phyloP scores from a whole-genome alignment of 768 basidiomycete genomes.

The Mycena pura region DNA sequence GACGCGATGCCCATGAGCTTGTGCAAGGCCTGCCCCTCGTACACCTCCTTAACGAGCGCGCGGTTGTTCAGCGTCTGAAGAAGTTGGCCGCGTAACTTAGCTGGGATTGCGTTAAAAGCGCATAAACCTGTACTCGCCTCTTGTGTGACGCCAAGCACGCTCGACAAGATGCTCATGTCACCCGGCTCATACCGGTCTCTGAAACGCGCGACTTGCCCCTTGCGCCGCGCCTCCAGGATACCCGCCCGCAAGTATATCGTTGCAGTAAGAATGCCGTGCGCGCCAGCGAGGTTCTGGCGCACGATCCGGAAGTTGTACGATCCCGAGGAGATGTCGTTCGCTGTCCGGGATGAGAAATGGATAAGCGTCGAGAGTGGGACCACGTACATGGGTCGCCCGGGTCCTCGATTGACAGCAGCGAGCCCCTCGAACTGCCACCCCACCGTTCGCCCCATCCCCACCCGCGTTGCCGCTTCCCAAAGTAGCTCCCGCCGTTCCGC shows the following conservation, averaged over 20 bases:
- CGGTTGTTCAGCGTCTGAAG: constrained; percentile 78
- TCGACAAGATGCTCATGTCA: constrained; percentile 80
- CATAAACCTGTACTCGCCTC: constrained; percentile 67
- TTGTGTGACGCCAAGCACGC: constrained; percentile 82
- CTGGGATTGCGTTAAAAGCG: too few relatives aligned
- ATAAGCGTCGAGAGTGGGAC: background rate
- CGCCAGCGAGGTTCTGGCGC: constrained; percentile 83
- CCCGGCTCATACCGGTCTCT: constrained; percentile 52
- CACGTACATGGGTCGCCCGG: constrained; percentile 85
- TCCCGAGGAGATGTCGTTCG: constrained; percentile 91
- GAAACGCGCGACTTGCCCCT: constrained; percentile 56
- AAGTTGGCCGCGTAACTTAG: constrained; percentile 2
- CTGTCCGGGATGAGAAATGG: constrained; percentile 45
- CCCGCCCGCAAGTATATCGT: constrained; percentile 71
- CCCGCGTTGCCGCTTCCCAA: constrained; percentile 78
- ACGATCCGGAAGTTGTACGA: constrained; percentile 87
- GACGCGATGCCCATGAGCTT: constrained; percentile 57
- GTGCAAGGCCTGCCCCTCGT: constrained; percentile 65
- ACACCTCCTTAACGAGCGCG: constrained; percentile 70
- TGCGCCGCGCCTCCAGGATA: constrained; percentile 61
- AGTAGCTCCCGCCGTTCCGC: constrained; percentile 89
- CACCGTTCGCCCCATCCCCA: constrained; percentile 89
- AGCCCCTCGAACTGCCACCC: constrained; percentile 40
- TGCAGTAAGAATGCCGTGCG: constrained; percentile 76
- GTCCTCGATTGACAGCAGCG: constrained; percentile 88